Evolutionary conservation across 2,329 filamentous ascomycete species (phyloP).

Genomic region (Fusarium sp.): DNA sequence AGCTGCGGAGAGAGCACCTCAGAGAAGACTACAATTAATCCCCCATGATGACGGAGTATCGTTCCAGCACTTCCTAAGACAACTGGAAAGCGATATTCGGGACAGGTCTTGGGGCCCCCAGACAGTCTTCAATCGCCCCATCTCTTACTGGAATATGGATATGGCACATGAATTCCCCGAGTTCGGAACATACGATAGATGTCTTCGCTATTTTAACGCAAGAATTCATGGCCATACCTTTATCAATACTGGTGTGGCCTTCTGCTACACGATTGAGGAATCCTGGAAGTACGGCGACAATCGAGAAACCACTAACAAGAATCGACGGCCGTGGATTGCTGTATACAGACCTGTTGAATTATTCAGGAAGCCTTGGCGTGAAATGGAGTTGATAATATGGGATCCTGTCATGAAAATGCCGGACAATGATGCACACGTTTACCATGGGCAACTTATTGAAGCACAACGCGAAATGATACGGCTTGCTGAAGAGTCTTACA

Average conservation of each 20-base stretch:
- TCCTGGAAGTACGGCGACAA: slow-evolving; percentile 44
- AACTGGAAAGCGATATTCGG: neutral
- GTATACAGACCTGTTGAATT: slow-evolving; percentile 56
- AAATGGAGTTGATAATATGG: slow-evolving; percentile 63
- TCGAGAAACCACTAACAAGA: slow-evolving; percentile 24
- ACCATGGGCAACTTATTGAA: slow-evolving; percentile 50
- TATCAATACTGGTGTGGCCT: slow-evolving; percentile 44
- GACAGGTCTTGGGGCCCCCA: slow-evolving; percentile 28
- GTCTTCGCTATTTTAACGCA: slow-evolving; percentile 24
- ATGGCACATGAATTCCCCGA: slow-evolving; percentile 40
- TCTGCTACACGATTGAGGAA: slow-evolving; percentile 60
- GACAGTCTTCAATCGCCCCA: slow-evolving; percentile 49
- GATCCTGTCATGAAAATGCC: slow-evolving; percentile 50
- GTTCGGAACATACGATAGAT: slow-evolving; percentile 37
- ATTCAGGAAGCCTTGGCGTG: slow-evolving; percentile 42
- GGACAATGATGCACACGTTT: slow-evolving; percentile 17
- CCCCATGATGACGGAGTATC: slow-evolving; percentile 5
- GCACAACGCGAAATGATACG: slow-evolving; percentile 57
- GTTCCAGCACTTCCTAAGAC: slow-evolving; percentile 8
- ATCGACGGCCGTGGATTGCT: slow-evolving; percentile 60
- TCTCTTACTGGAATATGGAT: slow-evolving; percentile 50
- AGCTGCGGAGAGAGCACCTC: neutral
- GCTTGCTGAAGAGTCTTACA: slow-evolving; percentile 41
- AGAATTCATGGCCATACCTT: slow-evolving; percentile 12
- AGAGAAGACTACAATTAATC: neutral